A percentile compares a stretch with the other conserved stretches of the same genome.
phyloP scores from a whole-genome alignment of 768 basidiomycete species.

The Agaricus sinodeliciosus region DNA sequence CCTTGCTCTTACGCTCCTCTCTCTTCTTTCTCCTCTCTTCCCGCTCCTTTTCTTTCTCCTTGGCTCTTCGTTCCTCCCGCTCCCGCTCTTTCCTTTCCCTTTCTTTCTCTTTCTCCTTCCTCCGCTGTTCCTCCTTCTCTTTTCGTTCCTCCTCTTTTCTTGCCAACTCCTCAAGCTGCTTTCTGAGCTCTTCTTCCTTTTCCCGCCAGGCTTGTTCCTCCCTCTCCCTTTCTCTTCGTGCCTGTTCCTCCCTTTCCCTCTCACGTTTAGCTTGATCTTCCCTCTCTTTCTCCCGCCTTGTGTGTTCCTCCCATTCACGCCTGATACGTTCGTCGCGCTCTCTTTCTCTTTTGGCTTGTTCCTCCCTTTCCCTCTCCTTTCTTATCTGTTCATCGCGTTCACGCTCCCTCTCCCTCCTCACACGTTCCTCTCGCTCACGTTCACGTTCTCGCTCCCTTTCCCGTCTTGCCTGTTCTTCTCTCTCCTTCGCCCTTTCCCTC shows the following conservation, averaged over 20 bases:
- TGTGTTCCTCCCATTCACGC: conserved; percentile 1
- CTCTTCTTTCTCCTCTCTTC: conserved; percentile 9
- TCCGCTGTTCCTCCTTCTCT: conserved; percentile 13
- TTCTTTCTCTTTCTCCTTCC: conserved; percentile 14
- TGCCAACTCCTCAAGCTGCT: conserved; percentile 2
- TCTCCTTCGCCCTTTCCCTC: conserved; percentile 18
- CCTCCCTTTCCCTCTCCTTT: background rate
- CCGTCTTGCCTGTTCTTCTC: conserved; percentile 13
- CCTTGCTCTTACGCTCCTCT: conserved; percentile 6
- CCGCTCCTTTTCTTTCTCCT: conserved; percentile 8
- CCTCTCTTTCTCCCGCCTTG: conserved; percentile 11
- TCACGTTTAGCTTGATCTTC: conserved; percentile 11
- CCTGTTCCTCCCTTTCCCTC: conserved; percentile 14
- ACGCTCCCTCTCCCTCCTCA: too few species aligned
- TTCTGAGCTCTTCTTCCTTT: conserved; percentile 11
- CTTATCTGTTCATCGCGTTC: background rate
- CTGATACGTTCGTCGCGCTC: background rate
- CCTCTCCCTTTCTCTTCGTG: conserved; percentile 7
- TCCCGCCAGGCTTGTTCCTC: conserved; percentile 16
- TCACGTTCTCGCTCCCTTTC: conserved; percentile 4
- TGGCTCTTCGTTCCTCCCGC: conserved; percentile 5
- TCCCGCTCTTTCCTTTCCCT: conserved; percentile 10
- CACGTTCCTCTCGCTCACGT: background rate
- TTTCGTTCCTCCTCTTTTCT: conserved; percentile 10
- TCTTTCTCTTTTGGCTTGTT: background rate